These are phyloP conservation scores for Cladosporium sp. DNA, from an alignment of 2,329 filamentous ascomycete genomes.

Conservation along the genomic window DNA sequence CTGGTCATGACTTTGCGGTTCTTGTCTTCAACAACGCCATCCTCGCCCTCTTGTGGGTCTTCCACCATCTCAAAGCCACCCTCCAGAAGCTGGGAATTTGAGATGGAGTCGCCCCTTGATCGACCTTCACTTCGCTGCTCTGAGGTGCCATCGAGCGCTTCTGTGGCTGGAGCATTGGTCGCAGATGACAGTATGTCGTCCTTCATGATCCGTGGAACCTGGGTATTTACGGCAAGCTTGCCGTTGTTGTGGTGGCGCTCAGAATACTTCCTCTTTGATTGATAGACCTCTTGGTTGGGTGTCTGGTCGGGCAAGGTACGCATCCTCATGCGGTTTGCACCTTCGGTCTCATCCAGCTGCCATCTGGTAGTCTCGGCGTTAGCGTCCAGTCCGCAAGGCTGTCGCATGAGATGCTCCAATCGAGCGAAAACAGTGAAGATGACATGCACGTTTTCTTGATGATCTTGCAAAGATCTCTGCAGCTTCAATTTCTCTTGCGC, in stretches of 20 bases:
- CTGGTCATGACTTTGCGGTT: slow-evolving; percentile 97
- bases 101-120: slow-evolving; percentile 40
- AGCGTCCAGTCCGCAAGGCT: slow-evolving; percentile 76
- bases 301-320: slow-evolving; percentile 76
- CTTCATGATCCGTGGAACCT: slow-evolving; percentile 25
- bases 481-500: slow-evolving; percentile 88
- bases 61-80: slow-evolving; percentile 97
- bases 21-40: slow-evolving; percentile 84
- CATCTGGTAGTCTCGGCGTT: slow-evolving; percentile 61
- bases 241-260: slow-evolving; percentile 44
- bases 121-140: slow-evolving; percentile 23
- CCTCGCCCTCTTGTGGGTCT: slow-evolving; percentile 79
- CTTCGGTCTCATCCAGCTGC: slow-evolving; percentile 94
- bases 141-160: slow-evolving; percentile 8
- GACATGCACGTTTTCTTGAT: slow-evolving; percentile 82
- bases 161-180: slow-evolving; percentile 16
- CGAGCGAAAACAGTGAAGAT: slow-evolving; percentile 70
- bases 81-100: slow-evolving; percentile 52
- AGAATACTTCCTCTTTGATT: slow-evolving; percentile 74
- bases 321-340: slow-evolving; percentile 89
- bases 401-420: slow-evolving; percentile 71
- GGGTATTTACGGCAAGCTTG: slow-evolving; percentile 28
- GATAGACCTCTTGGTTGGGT: slow-evolving; percentile 66
- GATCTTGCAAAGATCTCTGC: slow-evolving; percentile 82
- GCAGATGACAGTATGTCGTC: slow-evolving; percentile 23